Evolutionary conservation across 1,284 basidiomycete genomes (phyloP).

Genomic region (Trichosporon coremiiforme): DNA sequence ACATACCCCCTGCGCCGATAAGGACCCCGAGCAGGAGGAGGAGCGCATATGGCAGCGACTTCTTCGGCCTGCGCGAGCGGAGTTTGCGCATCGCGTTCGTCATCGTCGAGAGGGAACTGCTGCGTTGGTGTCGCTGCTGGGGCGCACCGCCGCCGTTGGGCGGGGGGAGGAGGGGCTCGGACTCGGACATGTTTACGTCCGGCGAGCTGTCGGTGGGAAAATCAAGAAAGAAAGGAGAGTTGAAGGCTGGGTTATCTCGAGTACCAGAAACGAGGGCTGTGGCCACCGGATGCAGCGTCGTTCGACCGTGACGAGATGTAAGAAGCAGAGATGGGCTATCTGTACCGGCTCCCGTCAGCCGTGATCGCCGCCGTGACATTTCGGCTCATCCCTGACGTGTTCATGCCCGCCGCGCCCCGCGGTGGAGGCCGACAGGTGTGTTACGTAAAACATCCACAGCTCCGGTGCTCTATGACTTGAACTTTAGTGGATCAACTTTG

Average conservation of each 20-base stretch:
- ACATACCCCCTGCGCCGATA: conserved; percentile 24
- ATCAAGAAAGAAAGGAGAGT: too few species aligned
- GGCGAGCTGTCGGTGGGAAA: neutral
- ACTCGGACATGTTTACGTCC: conserved; percentile 20
- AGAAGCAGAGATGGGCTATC: neutral
- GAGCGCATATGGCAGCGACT: conserved; percentile 13
- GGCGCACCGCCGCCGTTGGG: conserved; percentile 4
- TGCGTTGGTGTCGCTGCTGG: neutral
- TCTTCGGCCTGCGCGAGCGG: neutral
- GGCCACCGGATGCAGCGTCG: neutral
- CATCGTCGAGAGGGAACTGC: neutral
- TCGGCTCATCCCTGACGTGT: neutral
- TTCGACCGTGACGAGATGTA: neutral
- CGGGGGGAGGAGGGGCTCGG: conserved; percentile 27
- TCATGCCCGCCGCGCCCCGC: neutral
- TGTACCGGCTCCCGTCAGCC: neutral
- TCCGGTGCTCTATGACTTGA: conserved; percentile 43
- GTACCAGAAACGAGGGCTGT: neutral
- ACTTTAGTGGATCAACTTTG: conserved; percentile 55
- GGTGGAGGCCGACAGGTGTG: neutral
- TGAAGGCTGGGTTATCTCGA: neutral
- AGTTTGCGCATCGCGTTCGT: neutral
- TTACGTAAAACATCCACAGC: too few species aligned
- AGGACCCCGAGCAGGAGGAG: conserved; percentile 24
- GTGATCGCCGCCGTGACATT: conserved; percentile 5